Conservation (phyloP, 2,329 filamentous ascomycete genomes). For the Stachybotrys echinatus region DNA sequence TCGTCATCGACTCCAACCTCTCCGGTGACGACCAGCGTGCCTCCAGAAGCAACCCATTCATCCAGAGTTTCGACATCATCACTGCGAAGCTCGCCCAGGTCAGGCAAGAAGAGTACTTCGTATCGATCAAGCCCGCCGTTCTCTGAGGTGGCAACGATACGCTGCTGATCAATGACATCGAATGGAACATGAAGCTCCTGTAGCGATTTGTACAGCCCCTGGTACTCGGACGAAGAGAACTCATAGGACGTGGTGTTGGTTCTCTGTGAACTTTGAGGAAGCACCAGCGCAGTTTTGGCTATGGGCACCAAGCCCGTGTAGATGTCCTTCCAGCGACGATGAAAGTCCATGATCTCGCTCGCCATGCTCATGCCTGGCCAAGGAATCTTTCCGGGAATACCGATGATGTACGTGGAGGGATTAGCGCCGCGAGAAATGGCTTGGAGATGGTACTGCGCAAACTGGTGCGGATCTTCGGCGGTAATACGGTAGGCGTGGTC, state of each 20-base stretch:
- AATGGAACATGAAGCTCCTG: constrained; percentile 13
- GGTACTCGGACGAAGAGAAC: constrained; percentile 6
- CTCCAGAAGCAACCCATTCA: constrained; percentile 7
- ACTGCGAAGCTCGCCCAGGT: constrained; percentile 5
- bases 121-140: constrained; percentile 7
- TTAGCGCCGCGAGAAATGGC: constrained; percentile 9
- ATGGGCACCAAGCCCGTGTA: constrained; percentile 7
- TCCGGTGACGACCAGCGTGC: constrained; percentile 8
- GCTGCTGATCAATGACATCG: constrained; percentile 7
- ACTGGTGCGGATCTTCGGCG: constrained; percentile 8
- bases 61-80: constrained; percentile 6
- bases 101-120: constrained; percentile 7
- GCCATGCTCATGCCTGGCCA: constrained; percentile 6
- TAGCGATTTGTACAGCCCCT: constrained; percentile 10
- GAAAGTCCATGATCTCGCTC: constrained; percentile 7
- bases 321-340: constrained; percentile 5
- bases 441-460: constrained; percentile 9
- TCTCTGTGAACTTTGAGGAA: constrained; percentile 4
- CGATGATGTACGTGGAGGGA: constrained; percentile 12
- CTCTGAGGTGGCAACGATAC: constrained; percentile 5
- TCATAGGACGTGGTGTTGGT: constrained; percentile 3
- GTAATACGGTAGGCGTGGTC: constrained; percentile 9
- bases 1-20: constrained; percentile 5
- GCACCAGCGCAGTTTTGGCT: constrained; percentile 9
- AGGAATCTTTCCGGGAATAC: constrained; percentile 8